Conservation (phyloP, 2,329 filamentous ascomycete genomes). For the Talaromyces amestolkiae region DNA sequence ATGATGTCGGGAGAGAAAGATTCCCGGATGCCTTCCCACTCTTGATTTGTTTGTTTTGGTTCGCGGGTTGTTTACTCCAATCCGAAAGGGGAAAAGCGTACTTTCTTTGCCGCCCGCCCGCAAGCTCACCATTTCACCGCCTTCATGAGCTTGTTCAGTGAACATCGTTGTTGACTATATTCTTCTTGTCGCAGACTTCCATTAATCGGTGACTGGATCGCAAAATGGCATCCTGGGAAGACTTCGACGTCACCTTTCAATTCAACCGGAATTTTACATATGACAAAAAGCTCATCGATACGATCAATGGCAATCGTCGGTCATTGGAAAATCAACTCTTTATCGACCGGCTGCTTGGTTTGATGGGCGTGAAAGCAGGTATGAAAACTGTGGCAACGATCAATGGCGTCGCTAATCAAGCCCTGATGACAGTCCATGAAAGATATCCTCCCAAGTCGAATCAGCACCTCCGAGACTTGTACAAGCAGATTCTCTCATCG, state of each 20-base stretch:
- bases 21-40: constrained; percentile 19
- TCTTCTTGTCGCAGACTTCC: neutral
- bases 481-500: constrained; percentile 66
- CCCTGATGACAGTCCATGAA: constrained; percentile 50
- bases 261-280: constrained; percentile 61
- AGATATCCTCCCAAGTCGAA: constrained; percentile 73
- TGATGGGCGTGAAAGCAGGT: constrained; percentile 70
- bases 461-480: constrained; percentile 64
- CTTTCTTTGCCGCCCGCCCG: constrained; percentile 30
- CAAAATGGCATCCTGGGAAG: constrained; percentile 52
- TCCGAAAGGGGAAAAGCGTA: constrained; percentile 34
- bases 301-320: constrained; percentile 66
- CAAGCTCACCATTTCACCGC: constrained; percentile 10
- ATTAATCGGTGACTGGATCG: neutral
- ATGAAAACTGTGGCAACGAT: constrained; percentile 15
- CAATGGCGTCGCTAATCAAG: neutral
- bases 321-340: constrained; percentile 69
- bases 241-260: constrained; percentile 68
- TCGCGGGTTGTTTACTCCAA: constrained; percentile 40
- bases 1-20: constrained; percentile 26
- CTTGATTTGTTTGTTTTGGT: constrained; percentile 22
- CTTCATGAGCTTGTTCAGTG: constrained; percentile 16
- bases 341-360: constrained; percentile 72
- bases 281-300: constrained; percentile 58
- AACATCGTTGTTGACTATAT: neutral